Percentiles rank a stretch among this genome's conserved stretches.
phyloP scores from a whole-genome alignment of 2,329 filamentous ascomycete species.

The Colletotrichum kahawae region DNA sequence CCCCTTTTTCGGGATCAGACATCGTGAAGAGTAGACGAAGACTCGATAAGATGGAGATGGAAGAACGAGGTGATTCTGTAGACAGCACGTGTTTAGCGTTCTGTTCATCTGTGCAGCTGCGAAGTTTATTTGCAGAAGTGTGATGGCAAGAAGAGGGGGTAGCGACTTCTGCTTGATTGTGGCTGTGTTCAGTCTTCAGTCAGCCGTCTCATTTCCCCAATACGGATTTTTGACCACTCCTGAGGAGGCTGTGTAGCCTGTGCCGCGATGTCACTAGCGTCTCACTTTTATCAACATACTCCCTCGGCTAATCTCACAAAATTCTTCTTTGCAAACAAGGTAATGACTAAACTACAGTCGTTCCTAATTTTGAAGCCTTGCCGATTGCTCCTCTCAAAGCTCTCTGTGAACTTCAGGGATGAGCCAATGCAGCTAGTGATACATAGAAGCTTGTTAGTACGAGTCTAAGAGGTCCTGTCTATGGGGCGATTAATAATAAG shows the following conservation, averaged over 20 bases:
- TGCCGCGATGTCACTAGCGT: background rate
- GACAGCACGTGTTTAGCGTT: background rate
- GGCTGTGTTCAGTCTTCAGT: background rate
- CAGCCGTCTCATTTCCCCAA: background rate
- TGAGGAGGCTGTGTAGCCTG: background rate
- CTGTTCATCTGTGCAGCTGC: accelerated
- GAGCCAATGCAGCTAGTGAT: background rate
- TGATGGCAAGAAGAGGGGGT: background rate
- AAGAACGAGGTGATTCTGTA: background rate
- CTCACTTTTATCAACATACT: background rate
- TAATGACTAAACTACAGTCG: background rate
- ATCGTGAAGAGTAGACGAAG: background rate
- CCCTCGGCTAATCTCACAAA: background rate
- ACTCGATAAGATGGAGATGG: background rate
- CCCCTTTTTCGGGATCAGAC: background rate
- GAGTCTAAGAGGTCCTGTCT: background rate
- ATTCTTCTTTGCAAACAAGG: background rate
- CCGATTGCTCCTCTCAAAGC: background rate
- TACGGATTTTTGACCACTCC: background rate
- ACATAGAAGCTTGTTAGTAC: background rate
- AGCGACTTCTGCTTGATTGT: background rate
- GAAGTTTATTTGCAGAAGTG: background rate
- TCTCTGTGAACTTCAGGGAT: background rate
- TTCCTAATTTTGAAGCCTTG: background rate
- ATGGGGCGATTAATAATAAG: background rate